These are phyloP conservation scores for Cladophialophora yegresii DNA, from an alignment of 2,329 filamentous ascomycete species.

Conservation along the genomic window DNA sequence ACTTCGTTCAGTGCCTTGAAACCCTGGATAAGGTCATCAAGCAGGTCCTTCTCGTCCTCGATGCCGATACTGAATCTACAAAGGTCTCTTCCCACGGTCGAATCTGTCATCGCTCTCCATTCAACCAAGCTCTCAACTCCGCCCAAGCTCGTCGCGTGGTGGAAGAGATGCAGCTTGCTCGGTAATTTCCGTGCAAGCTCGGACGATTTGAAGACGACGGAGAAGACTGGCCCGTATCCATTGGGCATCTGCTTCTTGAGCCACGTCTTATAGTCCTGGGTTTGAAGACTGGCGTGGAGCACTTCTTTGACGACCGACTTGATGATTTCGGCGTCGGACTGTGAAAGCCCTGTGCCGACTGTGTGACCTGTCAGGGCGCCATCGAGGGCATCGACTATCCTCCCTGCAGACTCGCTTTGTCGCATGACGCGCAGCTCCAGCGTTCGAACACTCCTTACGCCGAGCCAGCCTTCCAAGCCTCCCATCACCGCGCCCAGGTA, in stretches of 20 bases:
- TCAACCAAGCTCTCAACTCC: constrained; percentile 96
- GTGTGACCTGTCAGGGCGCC: constrained; percentile 48
- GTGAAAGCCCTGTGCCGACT: constrained; percentile 43
- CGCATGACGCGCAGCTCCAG: constrained; percentile 77
- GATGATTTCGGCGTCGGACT: constrained; percentile 51
- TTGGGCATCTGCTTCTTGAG: constrained; percentile 83
- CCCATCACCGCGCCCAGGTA: constrained; percentile 83
- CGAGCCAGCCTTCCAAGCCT: constrained; percentile 87
- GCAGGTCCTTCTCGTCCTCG: constrained; percentile 82
- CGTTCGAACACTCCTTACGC: constrained; percentile 80
- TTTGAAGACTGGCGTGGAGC: constrained; percentile 78
- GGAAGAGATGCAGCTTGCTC: constrained; percentile 77
- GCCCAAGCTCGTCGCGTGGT: constrained; percentile 91
- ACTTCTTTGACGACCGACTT: constrained; percentile 61
- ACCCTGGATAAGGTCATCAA: constrained; percentile 69
- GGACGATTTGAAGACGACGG: constrained; percentile 65
- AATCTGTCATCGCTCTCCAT: constrained; percentile 90
- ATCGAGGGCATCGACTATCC: constrained; percentile 72
- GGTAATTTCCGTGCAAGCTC: constrained; percentile 69
- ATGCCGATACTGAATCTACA: constrained; percentile 83
- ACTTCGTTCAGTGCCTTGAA: constrained; percentile 57
- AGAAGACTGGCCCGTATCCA: constrained; percentile 87
- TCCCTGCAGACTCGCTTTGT: constrained; percentile 70
- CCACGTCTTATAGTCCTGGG: constrained; percentile 67
- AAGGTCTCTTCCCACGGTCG: constrained; percentile 68